A percentile compares a stretch with the other conserved stretches of the same genome.
These are phyloP conservation scores for Sclerotinia trifoliorum DNA, from an alignment of 2,329 filamentous ascomycete species.

Conservation along the genomic window DNA sequence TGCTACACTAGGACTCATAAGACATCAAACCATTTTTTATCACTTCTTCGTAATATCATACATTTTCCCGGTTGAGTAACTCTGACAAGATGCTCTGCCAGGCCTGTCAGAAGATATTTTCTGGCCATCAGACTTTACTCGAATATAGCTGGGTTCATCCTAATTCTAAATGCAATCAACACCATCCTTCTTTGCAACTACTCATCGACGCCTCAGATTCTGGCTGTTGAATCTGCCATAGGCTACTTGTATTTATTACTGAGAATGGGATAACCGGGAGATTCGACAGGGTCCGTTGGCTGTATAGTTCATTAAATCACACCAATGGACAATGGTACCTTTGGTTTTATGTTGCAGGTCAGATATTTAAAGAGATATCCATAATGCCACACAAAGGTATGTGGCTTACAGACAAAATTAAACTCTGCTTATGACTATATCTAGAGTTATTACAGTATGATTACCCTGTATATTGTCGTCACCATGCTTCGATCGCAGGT, in stretches of 20 bases:
- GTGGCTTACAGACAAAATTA: neutral
- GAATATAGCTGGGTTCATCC: no score
- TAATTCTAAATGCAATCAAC: no score
- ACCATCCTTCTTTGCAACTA: constrained; percentile 8
- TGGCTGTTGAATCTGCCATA: constrained; percentile 2
- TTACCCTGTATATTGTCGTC: neutral
- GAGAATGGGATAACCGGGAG: no score
- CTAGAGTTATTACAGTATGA: neutral
- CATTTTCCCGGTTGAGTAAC: neutral
- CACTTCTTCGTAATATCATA: neutral
- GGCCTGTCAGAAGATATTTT: neutral
- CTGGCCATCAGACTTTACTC: neutral
- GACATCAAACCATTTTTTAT: neutral
- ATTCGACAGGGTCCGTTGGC: no score
- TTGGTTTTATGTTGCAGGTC: no score
- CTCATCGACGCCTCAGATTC: neutral
- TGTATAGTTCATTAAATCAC: no score
- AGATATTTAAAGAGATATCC: neutral
- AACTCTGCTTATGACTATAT: neutral
- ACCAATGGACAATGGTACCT: no score
- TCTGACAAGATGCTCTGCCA: neutral
- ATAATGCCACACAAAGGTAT: neutral
- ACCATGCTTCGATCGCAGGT: neutral
- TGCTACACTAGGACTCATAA: neutral
- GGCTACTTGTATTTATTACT: neutral